Evolutionary conservation across 441 rosid species (phyloP).

Genomic region (Lepidium campestre): DNA sequence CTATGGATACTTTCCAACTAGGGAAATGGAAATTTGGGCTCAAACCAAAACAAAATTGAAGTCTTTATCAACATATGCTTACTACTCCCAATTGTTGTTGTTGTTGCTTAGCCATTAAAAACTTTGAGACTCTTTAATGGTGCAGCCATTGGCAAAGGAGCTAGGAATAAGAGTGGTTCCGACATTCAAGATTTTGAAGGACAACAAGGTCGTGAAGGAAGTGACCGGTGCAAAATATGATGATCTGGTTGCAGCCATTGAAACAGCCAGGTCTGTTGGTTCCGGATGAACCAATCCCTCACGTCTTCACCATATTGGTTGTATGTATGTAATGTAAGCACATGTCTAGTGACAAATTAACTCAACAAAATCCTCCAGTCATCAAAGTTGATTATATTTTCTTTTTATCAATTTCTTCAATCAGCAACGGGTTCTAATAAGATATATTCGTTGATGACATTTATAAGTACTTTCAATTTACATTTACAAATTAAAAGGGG

Average conservation of each 20-base stretch:
- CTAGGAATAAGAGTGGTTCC: constrained; percentile 91
- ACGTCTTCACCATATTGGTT: background rate
- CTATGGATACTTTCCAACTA: background rate
- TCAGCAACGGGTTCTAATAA: no score
- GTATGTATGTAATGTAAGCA: background rate
- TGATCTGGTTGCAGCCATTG: constrained; percentile 63
- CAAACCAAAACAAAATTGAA: background rate
- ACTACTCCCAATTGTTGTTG: background rate
- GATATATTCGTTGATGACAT: no score
- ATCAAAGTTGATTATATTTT: no score
- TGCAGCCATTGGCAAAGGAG: constrained; percentile 90
- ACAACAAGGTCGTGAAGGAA: constrained; percentile 61
- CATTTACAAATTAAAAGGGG: no score
- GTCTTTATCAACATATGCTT: background rate
- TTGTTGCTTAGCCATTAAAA: background rate
- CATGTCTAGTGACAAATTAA: no score
- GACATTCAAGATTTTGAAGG: constrained; percentile 83
- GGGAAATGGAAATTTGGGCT: background rate
- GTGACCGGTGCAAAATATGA: constrained; percentile 84
- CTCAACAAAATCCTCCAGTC: no score
- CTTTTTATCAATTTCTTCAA: no score
- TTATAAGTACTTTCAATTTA: no score
- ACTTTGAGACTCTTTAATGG: background rate
- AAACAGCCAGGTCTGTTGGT: constrained; percentile 49
- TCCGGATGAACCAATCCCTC: background rate